Evolutionary conservation across 768 basidiomycete species (phyloP), one percentile per base, ranked within the genome.

Genomic region (Cystofilobasidium macerans): DNA sequence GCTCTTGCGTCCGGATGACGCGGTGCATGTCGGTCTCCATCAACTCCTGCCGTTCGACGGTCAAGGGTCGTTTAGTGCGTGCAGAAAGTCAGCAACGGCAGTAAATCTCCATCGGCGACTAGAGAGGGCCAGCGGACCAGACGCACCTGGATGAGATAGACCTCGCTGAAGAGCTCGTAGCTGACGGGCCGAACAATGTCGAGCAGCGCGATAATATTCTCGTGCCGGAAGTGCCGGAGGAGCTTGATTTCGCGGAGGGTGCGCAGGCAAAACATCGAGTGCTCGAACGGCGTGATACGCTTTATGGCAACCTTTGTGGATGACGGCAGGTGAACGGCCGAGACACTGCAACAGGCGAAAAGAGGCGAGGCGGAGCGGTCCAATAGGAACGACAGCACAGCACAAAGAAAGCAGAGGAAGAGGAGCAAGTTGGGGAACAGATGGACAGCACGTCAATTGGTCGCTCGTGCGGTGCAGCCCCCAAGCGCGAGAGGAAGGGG

Each of bases 1-100:
- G 80, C 67, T 87, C 84, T 76, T 98, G 94, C 0, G 95, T 94
- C 35, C 89, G 82, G 72, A 99, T 97, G 56, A 99, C 95, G 61
- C 94, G 85, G 74, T 98, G 92, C 70, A 98, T 79, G 78, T 98
- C 94, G 0, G 90, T 94, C 77, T 95, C 94, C 85, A 84, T 83
- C 77, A 94, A 72, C 67, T 80, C 79, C 71, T 79, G 71, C 81
- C 86, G 91, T 14, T 86, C 88, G 74, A 95, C 93, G n/a, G n/a
- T n/a, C n/a, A n/a, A 77, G 97, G 93, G 73, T 97, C 92, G 30
- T 88, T 90, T 9, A 97, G 82, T 75, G 93, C 88, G 74, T 28
- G 73, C 71, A 42, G 71, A 53, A 58, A 33, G 35, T 95, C 92
- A 28, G 91, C 93, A 35, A 56, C 14, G 48, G 26, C n/a, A 60